Conservation (phyloP, 2,329 filamentous ascomycete genomes). For the Aureobasidium musti region DNA sequence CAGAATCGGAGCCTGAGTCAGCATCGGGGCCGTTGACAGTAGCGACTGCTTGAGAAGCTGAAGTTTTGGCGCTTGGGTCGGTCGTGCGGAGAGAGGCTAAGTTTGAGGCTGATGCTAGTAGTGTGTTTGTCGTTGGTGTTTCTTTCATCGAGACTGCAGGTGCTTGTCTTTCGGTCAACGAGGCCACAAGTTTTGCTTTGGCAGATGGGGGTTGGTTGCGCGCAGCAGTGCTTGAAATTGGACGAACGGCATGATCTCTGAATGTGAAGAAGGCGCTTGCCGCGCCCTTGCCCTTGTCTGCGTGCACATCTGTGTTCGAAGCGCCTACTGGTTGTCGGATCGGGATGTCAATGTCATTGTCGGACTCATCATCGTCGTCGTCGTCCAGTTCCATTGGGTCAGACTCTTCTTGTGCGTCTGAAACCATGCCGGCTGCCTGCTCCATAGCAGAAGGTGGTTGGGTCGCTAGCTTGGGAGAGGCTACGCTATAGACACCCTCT, state of each 20-base stretch:
- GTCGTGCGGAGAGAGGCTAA: background rate
- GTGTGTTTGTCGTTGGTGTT: background rate
- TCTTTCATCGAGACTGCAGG: background rate
- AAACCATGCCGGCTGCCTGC: background rate
- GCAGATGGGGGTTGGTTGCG: background rate
- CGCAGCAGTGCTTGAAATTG: background rate
- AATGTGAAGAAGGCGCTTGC: slow-evolving; percentile 5
- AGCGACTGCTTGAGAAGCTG: background rate
- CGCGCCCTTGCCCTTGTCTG: background rate
- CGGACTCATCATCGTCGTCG: background rate
- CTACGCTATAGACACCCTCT: background rate
- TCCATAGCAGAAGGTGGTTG: slow-evolving; percentile 19
- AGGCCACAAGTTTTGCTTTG: background rate
- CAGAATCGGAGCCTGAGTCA: slow-evolving; percentile 24
- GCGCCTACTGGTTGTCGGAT: background rate
- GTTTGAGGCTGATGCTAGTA: background rate
- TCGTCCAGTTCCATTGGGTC: slow-evolving; percentile 9
- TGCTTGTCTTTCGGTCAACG: background rate
- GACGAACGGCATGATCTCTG: background rate
- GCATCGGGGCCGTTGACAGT: slow-evolving; percentile 24
- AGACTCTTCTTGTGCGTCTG: background rate
- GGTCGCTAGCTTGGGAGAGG: background rate
- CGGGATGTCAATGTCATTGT: slow-evolving; percentile 1
- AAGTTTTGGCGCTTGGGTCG: background rate
- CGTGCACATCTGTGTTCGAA: background rate